Base-by-base conservation (phyloP, 2,329 filamentous ascomycete genomes). In the Aspergillus phoenicis region DNA sequence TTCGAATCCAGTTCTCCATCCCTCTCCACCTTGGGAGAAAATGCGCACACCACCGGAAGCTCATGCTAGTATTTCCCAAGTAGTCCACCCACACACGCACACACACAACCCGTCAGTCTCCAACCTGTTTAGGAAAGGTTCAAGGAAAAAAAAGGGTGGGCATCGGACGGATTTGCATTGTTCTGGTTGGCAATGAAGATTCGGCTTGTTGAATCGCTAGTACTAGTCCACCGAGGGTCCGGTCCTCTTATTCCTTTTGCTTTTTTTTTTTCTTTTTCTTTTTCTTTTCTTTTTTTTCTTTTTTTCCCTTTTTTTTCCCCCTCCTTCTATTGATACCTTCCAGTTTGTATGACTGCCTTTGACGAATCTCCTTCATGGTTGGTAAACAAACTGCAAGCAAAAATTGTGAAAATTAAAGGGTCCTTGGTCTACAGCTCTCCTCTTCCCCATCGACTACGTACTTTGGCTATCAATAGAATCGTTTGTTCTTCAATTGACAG, bases 171-270 rank as follows among this genome's bases (percentile, higher is more conserved):
- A 54, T 63, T 63, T 59, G 39, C 24, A n/a, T 51, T 51, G 22
- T 47, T 61, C 55, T 65, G 63, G 63, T 64, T 64, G 61, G 59
- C 55, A 45, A 55, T 58, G 52, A 33, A 28, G 20, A 47, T 60
- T 59, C 60, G 58, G 63, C 30, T 52, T 38, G 52, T 61, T 59
- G 53, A 64, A 60, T 67, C 61, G 64, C 65, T 66, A 61, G 63
- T 59, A 62, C 65, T 66, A 61, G 63, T 59, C 58, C 61, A 64
- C 53, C 53, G 53, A 56, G 53, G 28, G 28, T 41, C 54, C 52
- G 20, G 20, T 58, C 59, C 54, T 62, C 59, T 57, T 54, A 51
- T 36, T 59, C 39, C 51, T 20, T 47, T 22, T 51, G 13, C 26
- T 20, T 17, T 30, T 24, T 28, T 30, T 30, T 15, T 11, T 28